These are phyloP conservation scores for Phanerochaete sordida DNA, from an alignment of 768 basidiomycete species.

Conservation along the genomic window DNA sequence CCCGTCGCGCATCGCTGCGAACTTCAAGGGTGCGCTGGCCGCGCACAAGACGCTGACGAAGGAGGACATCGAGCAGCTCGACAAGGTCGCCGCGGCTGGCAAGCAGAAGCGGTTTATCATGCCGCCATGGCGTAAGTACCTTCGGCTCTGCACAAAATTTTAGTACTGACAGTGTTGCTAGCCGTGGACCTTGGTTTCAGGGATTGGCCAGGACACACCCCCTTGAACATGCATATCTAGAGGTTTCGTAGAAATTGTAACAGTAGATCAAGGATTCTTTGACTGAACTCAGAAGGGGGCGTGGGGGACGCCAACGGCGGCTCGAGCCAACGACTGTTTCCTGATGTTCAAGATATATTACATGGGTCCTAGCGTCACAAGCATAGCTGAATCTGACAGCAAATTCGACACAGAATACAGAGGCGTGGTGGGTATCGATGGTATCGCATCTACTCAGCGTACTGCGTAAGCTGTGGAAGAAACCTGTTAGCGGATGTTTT, in stretches of 20 bases:
- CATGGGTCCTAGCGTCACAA: neutral
- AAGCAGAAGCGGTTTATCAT: slow-evolving; percentile 69
- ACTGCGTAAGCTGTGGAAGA: slow-evolving; percentile 50
- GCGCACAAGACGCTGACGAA: slow-evolving; percentile 44
- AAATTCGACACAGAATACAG: slow-evolving; percentile 1
- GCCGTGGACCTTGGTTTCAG: slow-evolving; percentile 69
- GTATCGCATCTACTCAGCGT: slow-evolving; percentile 42
- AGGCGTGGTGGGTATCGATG: neutral
- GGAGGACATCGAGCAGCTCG: slow-evolving; percentile 53
- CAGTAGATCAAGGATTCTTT: too few species aligned
- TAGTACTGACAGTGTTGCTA: slow-evolving; percentile 22
- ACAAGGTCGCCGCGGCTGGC: slow-evolving; percentile 51
- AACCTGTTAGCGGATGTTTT: neutral
- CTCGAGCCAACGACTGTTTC: too few species aligned
- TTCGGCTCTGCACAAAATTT: slow-evolving; percentile 3
- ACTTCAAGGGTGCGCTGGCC: slow-evolving; percentile 47
- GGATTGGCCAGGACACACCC: slow-evolving; percentile 42
- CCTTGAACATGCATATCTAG: neutral
- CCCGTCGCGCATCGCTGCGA: slow-evolving; percentile 58
- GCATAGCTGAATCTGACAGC: neutral
- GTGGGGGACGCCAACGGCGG: too few species aligned
- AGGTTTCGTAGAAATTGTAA: neutral
- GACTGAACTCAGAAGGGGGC: too few species aligned
- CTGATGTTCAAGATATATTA: too few species aligned
- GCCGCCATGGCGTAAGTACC: slow-evolving; percentile 64